Conservation (phyloP, 192 early-diverging fungal genomes). For the Coemansia pectinata region DNA sequence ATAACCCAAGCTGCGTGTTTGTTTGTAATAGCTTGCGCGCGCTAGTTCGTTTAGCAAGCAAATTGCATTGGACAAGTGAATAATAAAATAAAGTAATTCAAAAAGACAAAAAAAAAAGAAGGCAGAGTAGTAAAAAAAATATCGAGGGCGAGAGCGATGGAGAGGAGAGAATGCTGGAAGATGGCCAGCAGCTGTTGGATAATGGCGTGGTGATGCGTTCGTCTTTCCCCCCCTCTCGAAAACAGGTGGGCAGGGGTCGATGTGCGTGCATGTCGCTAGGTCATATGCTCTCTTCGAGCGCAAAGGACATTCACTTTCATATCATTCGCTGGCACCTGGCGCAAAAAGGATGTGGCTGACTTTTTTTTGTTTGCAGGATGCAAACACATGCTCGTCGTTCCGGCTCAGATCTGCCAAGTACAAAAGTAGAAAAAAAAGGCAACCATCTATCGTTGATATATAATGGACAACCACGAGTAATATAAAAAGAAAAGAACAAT, state of each 20-base stretch:
- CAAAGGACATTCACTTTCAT: neutral
- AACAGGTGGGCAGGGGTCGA: slow-evolving; percentile 1
- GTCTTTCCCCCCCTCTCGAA: neutral
- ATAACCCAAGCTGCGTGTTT: neutral
- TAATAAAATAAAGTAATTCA: slow-evolving; percentile 4
- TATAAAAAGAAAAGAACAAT: slow-evolving; percentile 5
- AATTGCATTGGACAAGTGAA: slow-evolving; percentile 5
- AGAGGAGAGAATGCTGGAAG: neutral
- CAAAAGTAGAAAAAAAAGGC: neutral
- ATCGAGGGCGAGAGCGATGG: neutral
- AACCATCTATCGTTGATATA: neutral
- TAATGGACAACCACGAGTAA: neutral
- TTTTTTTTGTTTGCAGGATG: neutral
- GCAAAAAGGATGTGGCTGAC: neutral
- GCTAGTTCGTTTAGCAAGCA: neutral
- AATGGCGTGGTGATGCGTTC: neutral
- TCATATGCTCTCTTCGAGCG: neutral
- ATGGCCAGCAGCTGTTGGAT: neutral
- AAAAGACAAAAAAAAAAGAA: slow-evolving; percentile 3
- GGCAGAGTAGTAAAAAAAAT: slow-evolving; percentile 5
- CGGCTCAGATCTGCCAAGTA: neutral
- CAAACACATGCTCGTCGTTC: neutral
- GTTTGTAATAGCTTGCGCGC: neutral
- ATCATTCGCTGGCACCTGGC: neutral
- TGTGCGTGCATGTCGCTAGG: neutral